Base-by-base conservation (phyloP, 768 basidiomycete genomes). In the Naganishia onofrii region DNA sequence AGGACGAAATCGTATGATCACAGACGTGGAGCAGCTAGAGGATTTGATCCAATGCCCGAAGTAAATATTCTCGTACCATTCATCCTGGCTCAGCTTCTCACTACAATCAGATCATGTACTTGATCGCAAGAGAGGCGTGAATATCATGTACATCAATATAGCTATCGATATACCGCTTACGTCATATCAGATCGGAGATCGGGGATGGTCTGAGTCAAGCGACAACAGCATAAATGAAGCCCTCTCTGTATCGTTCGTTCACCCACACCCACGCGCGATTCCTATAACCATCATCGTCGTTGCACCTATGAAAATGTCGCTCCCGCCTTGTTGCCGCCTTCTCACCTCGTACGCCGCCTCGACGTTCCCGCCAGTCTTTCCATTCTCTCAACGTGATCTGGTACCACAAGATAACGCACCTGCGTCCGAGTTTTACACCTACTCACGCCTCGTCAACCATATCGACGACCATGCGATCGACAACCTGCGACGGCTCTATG, bases 391-490 rank as follows among this genome's bases (percentile, higher is more conserved):
- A 23, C 53, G 42, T 1, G 73, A 74, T 44, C 52, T 74, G 23
- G 31, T 36, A 7, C 73, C 60, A 29, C 36, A 57, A 10, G 74
- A 73, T 38, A 53, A 63, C 19, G 38, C 68, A 21, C 70, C 74
- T 8, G 76, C 75, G 36, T 28, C 46, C 48, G 55, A 54, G 8
- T 76, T 76, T 57, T 76, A 76, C 71, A 46, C 51, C 52, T 55
- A 64, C 46, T 53, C 74, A 5, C 67, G 74, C n/a, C 63, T 76
- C 21, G 74, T 75, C 46, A 74, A 69, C 9, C 76, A 76, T 48
- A 76, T 76, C 21, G 76, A 76, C 66, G 74, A 76, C 15, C 51
- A 71, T 52, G 76, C 76, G 8, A 73, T 76, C 55, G 23, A 32
- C 0, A 52, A 51, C 17, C 51, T 76, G n/a, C 31, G 58, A 10